These are phyloP conservation scores for Cercospora nicotianae DNA, from an alignment of 2,329 filamentous ascomycete species.

Conservation along the genomic window DNA sequence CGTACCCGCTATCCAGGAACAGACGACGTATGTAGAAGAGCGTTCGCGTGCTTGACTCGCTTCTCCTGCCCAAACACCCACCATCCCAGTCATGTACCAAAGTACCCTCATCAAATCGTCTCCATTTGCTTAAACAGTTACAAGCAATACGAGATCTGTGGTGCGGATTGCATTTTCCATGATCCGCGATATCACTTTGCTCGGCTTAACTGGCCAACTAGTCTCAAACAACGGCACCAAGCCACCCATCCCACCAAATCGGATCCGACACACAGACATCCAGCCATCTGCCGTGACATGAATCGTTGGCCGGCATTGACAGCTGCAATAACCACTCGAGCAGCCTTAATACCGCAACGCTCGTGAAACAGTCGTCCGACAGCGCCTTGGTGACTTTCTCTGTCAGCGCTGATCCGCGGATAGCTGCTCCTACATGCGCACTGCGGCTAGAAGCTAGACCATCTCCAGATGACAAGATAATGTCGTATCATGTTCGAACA, in stretches of 20 bases:
- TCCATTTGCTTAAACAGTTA: background rate
- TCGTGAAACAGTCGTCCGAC: slow-evolving; percentile 6
- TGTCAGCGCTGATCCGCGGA: background rate
- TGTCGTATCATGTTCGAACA: background rate
- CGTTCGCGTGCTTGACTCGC: background rate
- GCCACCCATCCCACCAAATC: background rate
- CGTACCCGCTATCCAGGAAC: background rate
- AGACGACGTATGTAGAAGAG: background rate
- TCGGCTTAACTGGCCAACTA: background rate
- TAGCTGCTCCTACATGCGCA: background rate
- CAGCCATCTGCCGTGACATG: background rate
- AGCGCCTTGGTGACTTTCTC: background rate
- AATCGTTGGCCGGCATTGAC: slow-evolving; percentile 9
- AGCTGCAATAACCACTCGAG: background rate
- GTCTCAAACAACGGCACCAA: background rate
- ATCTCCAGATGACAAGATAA: background rate
- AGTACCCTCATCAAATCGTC: background rate
- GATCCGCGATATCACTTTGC: slow-evolving; percentile 8
- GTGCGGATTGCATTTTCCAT: background rate
- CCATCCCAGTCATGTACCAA: slow-evolving; percentile 8
- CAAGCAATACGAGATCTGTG: background rate
- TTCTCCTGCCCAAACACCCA: background rate
- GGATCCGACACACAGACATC: background rate
- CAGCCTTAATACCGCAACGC: background rate
- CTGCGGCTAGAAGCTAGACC: background rate